Evolutionary conservation across 164 flowering plant genomes (phyloP), one percentile per base, ranked within the genome.

Genomic region (Amborella trichopoda): DNA sequence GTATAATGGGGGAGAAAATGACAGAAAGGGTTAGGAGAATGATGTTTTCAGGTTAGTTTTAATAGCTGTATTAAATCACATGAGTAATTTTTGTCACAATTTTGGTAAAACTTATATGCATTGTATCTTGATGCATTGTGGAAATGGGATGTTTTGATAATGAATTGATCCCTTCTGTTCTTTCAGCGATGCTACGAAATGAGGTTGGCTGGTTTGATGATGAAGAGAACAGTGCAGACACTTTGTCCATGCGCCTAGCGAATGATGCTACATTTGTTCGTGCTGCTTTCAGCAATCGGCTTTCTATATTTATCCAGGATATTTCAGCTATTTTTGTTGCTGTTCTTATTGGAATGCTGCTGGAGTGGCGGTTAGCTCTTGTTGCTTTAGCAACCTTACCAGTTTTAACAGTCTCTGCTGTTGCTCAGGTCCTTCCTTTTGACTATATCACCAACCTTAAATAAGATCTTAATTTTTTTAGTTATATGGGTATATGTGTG

Each of bases 1-100:
- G 96, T 51, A 84, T 87, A 23, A 91, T 91, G 99, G 99, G 99
- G 42, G 99, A 91, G 73, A 87, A 87, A 65, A 87, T 91, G 96
- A 91, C 99, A n/a, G 96, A 87, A 53, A 72, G 96, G 46, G 96
- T 91, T 37, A 71, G 99, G 54, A 80, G 96, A 72, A 87, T 87
- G 96, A 87, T 91, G 96, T 91, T 87, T 63, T 86, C 96, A 63
- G 98, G 98, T 86, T 54, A 34, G 21, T 53, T 23, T n/a, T 17
- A 8, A 39, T 9, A 22, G 12, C 23, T 41, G 13, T 17, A 10
- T 44, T 30, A 33, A 36, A 4, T 26, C n/a, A n/a, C n/a, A n/a
- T n/a, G n/a, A n/a, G 37, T 11, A 17, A 33, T 33, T 13, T 33
- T 0, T 33, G 37, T 2, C 12, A 32, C 36, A 1, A 32, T 32